Evolutionary conservation across 768 basidiomycete species (phyloP).

Genomic region (Pisolithus tinctorius): DNA sequence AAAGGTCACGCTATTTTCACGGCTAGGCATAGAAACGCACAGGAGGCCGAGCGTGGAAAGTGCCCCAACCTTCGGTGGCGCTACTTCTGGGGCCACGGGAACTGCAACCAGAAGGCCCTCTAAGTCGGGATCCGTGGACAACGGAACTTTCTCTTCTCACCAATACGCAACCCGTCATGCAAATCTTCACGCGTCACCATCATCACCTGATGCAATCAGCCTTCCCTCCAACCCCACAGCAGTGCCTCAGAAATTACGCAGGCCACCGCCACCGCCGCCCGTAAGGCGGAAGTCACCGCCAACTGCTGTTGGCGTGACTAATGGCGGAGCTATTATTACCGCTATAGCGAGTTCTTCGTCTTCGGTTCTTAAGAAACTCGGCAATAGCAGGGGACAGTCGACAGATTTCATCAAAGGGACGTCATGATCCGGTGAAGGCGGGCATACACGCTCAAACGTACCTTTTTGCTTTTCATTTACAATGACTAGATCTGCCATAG

Average conservation of each 20-base stretch:
- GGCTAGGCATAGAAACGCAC: constrained; percentile 29
- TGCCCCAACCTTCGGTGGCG: constrained; percentile 21
- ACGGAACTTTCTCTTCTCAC: constrained; percentile 12
- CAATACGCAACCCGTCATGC: constrained; percentile 13
- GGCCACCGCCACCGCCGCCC: constrained; percentile 62
- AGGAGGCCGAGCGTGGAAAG: constrained; percentile 38
- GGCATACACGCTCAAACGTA: neutral
- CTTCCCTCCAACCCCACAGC: constrained; percentile 10
- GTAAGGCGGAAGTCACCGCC: constrained; percentile 70
- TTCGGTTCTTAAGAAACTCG: constrained; percentile 10
- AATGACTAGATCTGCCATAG: neutral
- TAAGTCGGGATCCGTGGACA: constrained; percentile 22
- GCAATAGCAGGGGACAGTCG: neutral
- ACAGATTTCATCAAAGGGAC: too few species aligned
- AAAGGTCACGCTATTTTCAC: constrained; percentile 22
- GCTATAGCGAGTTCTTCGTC: constrained; percentile 42
- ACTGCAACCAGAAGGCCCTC: constrained; percentile 17
- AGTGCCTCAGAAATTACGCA: constrained; percentile 26
- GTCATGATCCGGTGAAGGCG: neutral
- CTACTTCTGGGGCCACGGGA: constrained; percentile 18
- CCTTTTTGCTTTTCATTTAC: neutral
- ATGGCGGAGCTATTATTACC: constrained; percentile 51
- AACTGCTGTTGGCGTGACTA: constrained; percentile 45
- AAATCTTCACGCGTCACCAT: constrained; percentile 11
- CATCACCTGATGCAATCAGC: constrained; percentile 15